These are phyloP conservation scores for Volvox africanus DNA, from an alignment of 139 green algal species.

Conservation along the genomic window DNA sequence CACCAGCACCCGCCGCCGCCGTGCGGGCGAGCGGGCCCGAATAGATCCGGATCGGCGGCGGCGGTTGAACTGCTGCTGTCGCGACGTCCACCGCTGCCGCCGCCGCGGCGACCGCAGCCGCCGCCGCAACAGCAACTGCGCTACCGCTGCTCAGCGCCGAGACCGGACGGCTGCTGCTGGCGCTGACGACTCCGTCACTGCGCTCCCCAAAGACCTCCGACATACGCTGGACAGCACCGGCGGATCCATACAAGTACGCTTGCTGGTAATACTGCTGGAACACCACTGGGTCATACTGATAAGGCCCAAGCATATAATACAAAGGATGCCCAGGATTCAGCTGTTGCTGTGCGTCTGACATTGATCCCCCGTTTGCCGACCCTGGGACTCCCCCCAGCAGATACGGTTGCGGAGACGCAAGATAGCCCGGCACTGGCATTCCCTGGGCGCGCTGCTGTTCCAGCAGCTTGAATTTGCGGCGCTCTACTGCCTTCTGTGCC, in stretches of 20 bases:
- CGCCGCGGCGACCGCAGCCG: background rate
- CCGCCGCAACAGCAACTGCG: background rate
- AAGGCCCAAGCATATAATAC: background rate
- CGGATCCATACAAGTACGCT: background rate
- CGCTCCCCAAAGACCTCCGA: slow-evolving; percentile 39
- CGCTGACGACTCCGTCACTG: slow-evolving; percentile 25
- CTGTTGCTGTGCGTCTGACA: too few relatives aligned
- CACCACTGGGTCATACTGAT: slow-evolving; percentile 21
- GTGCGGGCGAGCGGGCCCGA: background rate
- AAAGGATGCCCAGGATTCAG: too few relatives aligned
- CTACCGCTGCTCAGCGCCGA: slow-evolving; percentile 34
- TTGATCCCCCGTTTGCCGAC: background rate
- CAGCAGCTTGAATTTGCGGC: slow-evolving; percentile 33
- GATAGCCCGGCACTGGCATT: slow-evolving; percentile 1
- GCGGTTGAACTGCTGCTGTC: background rate
- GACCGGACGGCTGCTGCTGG: slow-evolving; percentile 32
- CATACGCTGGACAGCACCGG: background rate
- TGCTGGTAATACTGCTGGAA: slow-evolving; percentile 33
- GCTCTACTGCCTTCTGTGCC: slow-evolving; percentile 49
- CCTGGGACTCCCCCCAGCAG: background rate
- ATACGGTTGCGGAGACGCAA: slow-evolving; percentile 18
- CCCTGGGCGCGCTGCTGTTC: slow-evolving; percentile 15
- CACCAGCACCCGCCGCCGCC: slow-evolving; percentile 4
- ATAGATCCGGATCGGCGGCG: background rate
- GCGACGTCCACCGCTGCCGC: background rate